A percentile compares a stretch with the other conserved stretches of the same genome.
Evolutionary conservation across 2,329 filamentous ascomycete species (phyloP).

Genomic region (Cadophora sp.): DNA sequence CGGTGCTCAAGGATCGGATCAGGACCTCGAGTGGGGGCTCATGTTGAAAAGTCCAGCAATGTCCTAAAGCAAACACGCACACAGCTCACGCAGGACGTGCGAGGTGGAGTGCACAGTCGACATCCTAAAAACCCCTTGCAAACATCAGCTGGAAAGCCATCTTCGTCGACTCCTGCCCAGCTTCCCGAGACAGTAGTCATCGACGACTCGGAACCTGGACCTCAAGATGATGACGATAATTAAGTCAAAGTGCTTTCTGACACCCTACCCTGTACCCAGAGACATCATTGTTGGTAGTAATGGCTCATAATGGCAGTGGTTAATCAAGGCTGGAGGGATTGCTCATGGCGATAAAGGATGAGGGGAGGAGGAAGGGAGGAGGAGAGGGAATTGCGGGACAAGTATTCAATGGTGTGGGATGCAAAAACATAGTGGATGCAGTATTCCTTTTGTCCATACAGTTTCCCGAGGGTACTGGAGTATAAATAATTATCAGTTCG

Average conservation of each 20-base stretch:
- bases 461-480: too few relatives aligned
- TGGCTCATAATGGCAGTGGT: too few relatives aligned
- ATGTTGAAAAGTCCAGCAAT: neutral
- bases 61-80: neutral
- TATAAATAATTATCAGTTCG: too few relatives aligned
- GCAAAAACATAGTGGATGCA: too few relatives aligned
- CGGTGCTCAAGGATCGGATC: neutral
- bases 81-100: neutral
- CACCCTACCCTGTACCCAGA: neutral
- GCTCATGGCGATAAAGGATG: too few relatives aligned
- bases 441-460: too few relatives aligned
- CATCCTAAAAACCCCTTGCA: neutral
- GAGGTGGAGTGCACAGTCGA: neutral
- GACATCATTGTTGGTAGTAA: neutral
- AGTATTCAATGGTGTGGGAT: too few relatives aligned
- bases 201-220: neutral
- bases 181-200: neutral
- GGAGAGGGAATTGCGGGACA: too few relatives aligned
- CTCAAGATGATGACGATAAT: neutral
- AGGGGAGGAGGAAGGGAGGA: too few relatives aligned
- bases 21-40: neutral
- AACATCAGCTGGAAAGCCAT: neutral
- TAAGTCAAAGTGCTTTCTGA: neutral
- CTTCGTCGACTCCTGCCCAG: neutral
- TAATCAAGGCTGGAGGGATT: too few relatives aligned